These are phyloP conservation scores for Guadua angustifolia DNA, from an alignment of 176 grass and related monocot genomes.

Conservation along the genomic window DNA sequence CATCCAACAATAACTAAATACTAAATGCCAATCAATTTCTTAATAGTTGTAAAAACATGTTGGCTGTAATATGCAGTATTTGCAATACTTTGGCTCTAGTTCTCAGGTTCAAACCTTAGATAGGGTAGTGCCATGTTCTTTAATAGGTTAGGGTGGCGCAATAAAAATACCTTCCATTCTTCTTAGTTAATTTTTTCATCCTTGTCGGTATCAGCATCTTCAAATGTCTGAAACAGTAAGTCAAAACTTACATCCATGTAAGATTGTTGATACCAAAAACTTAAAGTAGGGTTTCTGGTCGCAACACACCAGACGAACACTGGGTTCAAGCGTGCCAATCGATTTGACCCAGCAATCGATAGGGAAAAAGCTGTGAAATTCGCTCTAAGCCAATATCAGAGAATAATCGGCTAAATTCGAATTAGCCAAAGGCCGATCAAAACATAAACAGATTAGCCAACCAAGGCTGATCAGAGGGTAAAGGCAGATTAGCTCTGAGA, in stretches of 20 bases:
- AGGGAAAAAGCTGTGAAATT: too few species aligned
- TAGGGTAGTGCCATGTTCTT: conserved; percentile 92
- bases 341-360: too few species aligned
- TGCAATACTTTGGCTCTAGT: background rate
- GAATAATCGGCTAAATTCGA: too few species aligned
- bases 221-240: conserved; percentile 67
- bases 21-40: background rate
- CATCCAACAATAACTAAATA: background rate
- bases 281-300: too few species aligned
- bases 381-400: too few species aligned
- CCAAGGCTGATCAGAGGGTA: too few species aligned
- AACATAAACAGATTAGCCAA: too few species aligned
- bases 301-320: too few species aligned
- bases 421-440: too few species aligned
- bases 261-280: too few species aligned
- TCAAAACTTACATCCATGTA: background rate
- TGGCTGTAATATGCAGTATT: background rate
- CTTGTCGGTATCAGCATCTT: conserved; percentile 69
- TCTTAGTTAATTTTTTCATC: conserved; percentile 83
- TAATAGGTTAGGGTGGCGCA: conserved; percentile 63
- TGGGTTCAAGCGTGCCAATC: too few species aligned
- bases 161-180: conserved; percentile 82
- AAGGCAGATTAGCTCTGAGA: too few species aligned
- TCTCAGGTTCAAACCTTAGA: conserved; percentile 53
- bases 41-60: conserved; percentile 2